Conservation (phyloP, 1,284 basidiomycete species). For the Ustilago shanxiensis region DNA sequence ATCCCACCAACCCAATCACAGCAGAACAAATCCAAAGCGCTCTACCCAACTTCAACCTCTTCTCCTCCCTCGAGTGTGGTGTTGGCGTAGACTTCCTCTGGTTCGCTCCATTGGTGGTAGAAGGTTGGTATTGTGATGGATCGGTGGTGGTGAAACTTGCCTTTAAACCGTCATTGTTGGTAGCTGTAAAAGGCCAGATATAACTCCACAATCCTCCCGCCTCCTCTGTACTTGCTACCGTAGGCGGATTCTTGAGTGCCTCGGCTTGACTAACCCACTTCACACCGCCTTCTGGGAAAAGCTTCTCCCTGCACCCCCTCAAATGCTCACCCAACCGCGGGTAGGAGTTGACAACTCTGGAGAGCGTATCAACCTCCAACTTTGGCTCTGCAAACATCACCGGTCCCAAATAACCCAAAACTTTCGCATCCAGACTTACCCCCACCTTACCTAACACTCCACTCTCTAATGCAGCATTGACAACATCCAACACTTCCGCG, state of each 20-base stretch:
- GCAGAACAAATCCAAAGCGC: slow-evolving; percentile 55
- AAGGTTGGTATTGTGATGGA: slow-evolving; percentile 4
- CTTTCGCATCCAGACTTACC: slow-evolving; percentile 42
- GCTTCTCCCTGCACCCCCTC: slow-evolving; percentile 14
- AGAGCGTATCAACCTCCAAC: slow-evolving; percentile 39
- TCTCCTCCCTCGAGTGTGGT: slow-evolving; percentile 20
- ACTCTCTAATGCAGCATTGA: slow-evolving; percentile 19
- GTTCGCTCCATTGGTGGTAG: not conserved
- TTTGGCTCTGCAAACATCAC: slow-evolving; percentile 27
- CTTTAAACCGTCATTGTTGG: slow-evolving; percentile 13
- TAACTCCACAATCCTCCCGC: slow-evolving; percentile 1
- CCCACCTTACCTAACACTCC: not conserved
- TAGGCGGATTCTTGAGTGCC: slow-evolving; percentile 5
- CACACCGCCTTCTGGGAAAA: slow-evolving; percentile 21
- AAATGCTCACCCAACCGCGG: slow-evolving; percentile 33
- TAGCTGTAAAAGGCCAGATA: not conserved
- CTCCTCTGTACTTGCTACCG: not conserved
- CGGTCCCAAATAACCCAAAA: slow-evolving; percentile 56
- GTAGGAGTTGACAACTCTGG: slow-evolving; percentile 34
- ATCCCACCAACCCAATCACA: slow-evolving; percentile 56
- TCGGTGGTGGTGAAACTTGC: slow-evolving; percentile 31
- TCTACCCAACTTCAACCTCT: slow-evolving; percentile 47
- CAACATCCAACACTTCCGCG: slow-evolving; percentile 34
- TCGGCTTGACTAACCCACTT: slow-evolving; percentile 23
- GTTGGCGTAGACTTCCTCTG: not conserved